Percentiles rank a stretch among this genome's conserved stretches.
phyloP scores from a whole-genome alignment of 164 flowering plant species.

The Annona cherimola region DNA sequence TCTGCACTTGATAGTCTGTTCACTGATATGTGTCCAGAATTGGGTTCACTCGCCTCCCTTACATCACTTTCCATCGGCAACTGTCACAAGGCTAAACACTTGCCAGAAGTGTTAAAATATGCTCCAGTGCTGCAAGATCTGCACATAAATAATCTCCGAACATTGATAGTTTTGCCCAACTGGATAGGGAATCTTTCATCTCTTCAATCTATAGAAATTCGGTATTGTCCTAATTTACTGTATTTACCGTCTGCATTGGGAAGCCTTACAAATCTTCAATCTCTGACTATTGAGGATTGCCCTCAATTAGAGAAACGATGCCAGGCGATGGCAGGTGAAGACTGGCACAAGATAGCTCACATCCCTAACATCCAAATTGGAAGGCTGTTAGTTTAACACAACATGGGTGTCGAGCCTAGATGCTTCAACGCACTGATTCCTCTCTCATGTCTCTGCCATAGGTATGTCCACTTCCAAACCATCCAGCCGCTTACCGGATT shows the following conservation, averaged over 20 bases:
- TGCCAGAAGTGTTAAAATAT: slow-evolving; percentile 3
- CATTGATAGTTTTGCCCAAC: not conserved
- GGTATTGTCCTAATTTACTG: not conserved
- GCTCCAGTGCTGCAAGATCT: not conserved
- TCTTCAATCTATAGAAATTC: not conserved
- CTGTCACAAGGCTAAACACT: slow-evolving; percentile 1
- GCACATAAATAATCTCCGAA: not conserved
- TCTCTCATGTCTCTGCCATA: not conserved
- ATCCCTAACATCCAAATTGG: not conserved
- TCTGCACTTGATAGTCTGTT: no score
- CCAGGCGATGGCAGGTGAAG: slow-evolving; percentile 1
- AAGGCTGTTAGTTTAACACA: not conserved
- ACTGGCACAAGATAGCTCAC: slow-evolving; percentile 12
- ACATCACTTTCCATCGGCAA: not conserved
- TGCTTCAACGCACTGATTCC: not conserved
- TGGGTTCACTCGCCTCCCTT: not conserved
- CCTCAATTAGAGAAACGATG: slow-evolving; percentile 3
- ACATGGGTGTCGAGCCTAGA: not conserved
- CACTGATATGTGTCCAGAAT: not conserved
- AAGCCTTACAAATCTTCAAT: not conserved
- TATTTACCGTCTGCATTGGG: not conserved
- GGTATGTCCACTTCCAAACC: no score
- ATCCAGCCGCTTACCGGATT: no score
- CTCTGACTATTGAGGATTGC: not conserved
- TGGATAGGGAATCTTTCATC: not conserved